Evolutionary conservation across 257 asterid genomes (phyloP).

Genomic region (Gentiana macrophylla): DNA sequence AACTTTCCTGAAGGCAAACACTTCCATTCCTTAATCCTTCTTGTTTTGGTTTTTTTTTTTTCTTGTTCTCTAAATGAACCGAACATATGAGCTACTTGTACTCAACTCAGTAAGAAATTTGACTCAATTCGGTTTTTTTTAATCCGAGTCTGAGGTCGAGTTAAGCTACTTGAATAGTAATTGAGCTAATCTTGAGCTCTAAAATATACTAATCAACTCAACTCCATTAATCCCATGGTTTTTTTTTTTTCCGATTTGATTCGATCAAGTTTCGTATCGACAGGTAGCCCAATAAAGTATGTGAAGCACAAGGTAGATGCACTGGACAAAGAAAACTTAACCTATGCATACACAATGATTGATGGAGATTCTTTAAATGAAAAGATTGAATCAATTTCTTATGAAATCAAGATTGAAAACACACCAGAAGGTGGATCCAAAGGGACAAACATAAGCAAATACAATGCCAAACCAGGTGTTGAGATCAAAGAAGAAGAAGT

Average conservation of each 20-base stretch:
- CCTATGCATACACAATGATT: slow-evolving; percentile 28
- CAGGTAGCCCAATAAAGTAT: slow-evolving; percentile 39
- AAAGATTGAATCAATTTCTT: slow-evolving; percentile 34
- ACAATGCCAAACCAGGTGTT: slow-evolving; percentile 30
- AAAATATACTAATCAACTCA: too few species aligned
- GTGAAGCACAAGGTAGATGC: slow-evolving; percentile 37
- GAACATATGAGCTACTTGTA: too few species aligned
- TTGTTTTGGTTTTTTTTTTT: too few species aligned
- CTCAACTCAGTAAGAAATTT: too few species aligned
- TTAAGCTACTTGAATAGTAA: too few species aligned
- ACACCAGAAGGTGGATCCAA: slow-evolving; percentile 42
- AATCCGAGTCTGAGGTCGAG: too few species aligned
- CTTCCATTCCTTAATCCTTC: background rate
- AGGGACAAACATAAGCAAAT: slow-evolving; percentile 31
- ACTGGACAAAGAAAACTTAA: slow-evolving; percentile 31
- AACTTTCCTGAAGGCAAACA: slow-evolving; percentile 35
- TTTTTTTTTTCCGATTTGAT: too few species aligned
- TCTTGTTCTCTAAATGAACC: too few species aligned
- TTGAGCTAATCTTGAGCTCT: too few species aligned
- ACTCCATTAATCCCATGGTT: too few species aligned
- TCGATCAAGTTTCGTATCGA: background rate
- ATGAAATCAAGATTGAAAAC: slow-evolving; percentile 35
- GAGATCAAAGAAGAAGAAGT: slow-evolving; percentile 33
- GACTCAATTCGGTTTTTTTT: too few species aligned
- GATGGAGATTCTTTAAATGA: slow-evolving; percentile 42